phyloP scores from a whole-genome alignment of 2,329 filamentous ascomycete genomes.

The Daldinia sp. region DNA sequence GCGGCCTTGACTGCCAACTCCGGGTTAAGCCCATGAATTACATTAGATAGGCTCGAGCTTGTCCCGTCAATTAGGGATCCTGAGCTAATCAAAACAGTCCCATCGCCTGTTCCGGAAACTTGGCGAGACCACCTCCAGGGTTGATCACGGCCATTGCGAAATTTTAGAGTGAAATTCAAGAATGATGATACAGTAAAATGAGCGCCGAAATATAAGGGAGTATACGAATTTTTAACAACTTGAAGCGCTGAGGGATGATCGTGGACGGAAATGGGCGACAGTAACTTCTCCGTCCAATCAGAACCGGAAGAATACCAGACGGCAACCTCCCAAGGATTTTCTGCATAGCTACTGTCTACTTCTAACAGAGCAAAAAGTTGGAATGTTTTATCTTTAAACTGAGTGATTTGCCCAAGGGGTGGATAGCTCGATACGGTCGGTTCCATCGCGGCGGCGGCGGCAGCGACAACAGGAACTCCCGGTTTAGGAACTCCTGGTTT shows the following conservation, averaged over 20 bases:
- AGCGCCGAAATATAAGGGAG: conserved; percentile 63
- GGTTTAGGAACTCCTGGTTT: conserved; percentile 38
- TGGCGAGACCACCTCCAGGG: conserved; percentile 78
- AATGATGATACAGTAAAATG: conserved; percentile 57
- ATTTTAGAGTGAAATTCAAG: conserved; percentile 75
- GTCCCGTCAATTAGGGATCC: conserved; percentile 39
- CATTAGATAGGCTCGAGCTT: conserved; percentile 57
- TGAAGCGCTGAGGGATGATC: conserved; percentile 61
- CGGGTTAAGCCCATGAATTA: conserved; percentile 66
- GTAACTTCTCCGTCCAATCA: conserved; percentile 62
- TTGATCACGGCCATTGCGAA: conserved; percentile 59
- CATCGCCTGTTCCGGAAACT: conserved; percentile 69
- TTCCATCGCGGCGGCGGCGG: conserved; percentile 47
- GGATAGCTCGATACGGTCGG: conserved; percentile 65
- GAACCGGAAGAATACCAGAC: conserved; percentile 75
- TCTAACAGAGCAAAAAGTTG: conserved; percentile 76
- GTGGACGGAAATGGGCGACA: conserved; percentile 44
- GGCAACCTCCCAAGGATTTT: conserved; percentile 73
- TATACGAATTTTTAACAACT: conserved; percentile 45
- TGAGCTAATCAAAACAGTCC: conserved; percentile 63
- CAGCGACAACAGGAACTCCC: too few species aligned
- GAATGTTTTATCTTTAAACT: conserved; percentile 58
- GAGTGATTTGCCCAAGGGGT: conserved; percentile 77
- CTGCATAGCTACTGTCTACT: conserved; percentile 61
- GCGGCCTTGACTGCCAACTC: conserved; percentile 62